Evolutionary conservation across 2,329 filamentous ascomycete genomes (phyloP).

Genomic region (Dichotomopilus funicola): DNA sequence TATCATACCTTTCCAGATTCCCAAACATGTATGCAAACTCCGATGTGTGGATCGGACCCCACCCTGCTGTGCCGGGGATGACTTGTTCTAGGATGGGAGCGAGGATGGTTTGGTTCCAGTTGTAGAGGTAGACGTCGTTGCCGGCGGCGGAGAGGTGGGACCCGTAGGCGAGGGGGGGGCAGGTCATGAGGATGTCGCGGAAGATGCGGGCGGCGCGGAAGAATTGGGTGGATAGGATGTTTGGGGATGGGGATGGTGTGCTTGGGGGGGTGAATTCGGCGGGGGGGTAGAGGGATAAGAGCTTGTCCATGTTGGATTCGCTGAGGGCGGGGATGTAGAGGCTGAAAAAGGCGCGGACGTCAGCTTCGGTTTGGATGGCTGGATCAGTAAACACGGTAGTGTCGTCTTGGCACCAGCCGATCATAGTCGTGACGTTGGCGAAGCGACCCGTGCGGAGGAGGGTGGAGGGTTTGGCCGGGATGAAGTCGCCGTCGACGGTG

Average conservation of each 20-base stretch:
- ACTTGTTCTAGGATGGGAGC: conserved; percentile 1
- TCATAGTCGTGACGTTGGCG: conserved; percentile 7
- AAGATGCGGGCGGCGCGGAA: conserved; percentile 22
- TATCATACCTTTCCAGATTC: neutral
- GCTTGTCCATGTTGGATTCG: conserved; percentile 20
- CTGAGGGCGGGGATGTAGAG: conserved; percentile 18
- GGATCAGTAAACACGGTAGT: conserved; percentile 6
- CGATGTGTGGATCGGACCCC: neutral
- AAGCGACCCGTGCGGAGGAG: conserved; percentile 4
- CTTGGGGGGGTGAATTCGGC: conserved; percentile 23
- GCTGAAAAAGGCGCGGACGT: conserved; percentile 25
- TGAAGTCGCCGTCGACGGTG: conserved; percentile 4
- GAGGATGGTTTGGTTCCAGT: conserved; percentile 8
- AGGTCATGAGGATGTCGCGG: conserved; percentile 23
- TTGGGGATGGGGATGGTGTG: too few species aligned
- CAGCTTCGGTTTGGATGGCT: conserved; percentile 7
- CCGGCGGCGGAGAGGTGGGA: conserved; percentile 1
- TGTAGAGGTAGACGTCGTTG: conserved; percentile 4
- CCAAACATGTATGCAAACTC: conserved; percentile 8
- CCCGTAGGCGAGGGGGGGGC: conserved; percentile 6
- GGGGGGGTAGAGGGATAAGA: conserved; percentile 25
- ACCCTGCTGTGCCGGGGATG: neutral
- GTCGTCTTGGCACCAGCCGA: conserved; percentile 7
- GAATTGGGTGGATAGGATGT: conserved; percentile 21
- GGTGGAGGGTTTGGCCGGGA: neutral